Evolutionary conservation across 1,139 yeast species (phyloP).

Genomic region (Hyphopichia fennica): DNA sequence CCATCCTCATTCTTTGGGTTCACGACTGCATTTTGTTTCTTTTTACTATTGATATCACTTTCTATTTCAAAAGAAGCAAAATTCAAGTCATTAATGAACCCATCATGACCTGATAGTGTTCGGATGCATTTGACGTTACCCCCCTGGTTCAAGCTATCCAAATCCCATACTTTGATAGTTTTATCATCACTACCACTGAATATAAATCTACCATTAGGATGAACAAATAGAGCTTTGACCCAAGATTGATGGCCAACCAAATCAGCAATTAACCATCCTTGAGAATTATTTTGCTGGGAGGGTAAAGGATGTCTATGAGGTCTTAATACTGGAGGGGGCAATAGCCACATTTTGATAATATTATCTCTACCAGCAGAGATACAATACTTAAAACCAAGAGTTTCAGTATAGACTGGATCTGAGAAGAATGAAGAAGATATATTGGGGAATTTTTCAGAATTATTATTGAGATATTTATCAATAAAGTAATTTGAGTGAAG

Average conservation of each 20-base stretch:
- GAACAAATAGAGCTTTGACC: constrained; percentile 71
- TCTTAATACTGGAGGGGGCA: constrained; percentile 58
- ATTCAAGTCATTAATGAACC: constrained; percentile 64
- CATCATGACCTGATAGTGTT: constrained; percentile 65
- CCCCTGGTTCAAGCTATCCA: constrained; percentile 44
- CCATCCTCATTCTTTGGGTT: constrained; percentile 11
- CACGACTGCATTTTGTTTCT: constrained; percentile 15
- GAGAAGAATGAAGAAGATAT: constrained; percentile 32
- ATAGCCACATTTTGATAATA: constrained; percentile 70
- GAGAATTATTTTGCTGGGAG: constrained; percentile 48
- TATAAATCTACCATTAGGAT: constrained; percentile 73
- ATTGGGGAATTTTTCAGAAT: constrained; percentile 30
- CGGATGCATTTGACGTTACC: constrained; percentile 48
- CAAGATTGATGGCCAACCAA: constrained; percentile 82
- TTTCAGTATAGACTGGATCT: constrained; percentile 27
- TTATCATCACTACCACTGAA: constrained; percentile 82
- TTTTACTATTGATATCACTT: constrained; percentile 3
- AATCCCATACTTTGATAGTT: constrained; percentile 77
- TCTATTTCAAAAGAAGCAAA: constrained; percentile 52
- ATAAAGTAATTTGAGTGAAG: constrained; percentile 44
- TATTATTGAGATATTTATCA: constrained; percentile 46
- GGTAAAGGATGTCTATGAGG: constrained; percentile 62
- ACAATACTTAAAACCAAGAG: constrained; percentile 63
- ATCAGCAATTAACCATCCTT: constrained; percentile 57
- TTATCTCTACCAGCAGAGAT: constrained; percentile 85